Evolutionary conservation across 2,329 filamentous ascomycete genomes (phyloP), one percentile per base, ranked within the genome.

Genomic region (Cordyceps fumosorosea): DNA sequence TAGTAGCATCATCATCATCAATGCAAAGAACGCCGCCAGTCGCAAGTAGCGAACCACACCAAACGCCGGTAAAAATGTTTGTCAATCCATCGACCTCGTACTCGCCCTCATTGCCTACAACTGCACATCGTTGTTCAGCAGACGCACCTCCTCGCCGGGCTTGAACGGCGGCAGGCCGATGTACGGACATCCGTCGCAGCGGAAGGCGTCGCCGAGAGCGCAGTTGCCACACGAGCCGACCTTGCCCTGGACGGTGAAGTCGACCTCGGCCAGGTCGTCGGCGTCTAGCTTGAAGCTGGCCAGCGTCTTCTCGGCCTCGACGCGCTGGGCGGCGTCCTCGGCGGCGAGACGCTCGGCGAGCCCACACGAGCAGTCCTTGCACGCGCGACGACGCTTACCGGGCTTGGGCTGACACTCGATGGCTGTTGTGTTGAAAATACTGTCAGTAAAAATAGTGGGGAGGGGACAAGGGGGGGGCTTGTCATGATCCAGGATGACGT

Each of bases 241-340:
- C 79, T 97, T 98, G 68, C 95, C 95, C 75, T 96, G 84, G n/a
- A 98, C 91, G 0, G 95, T 99, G 72, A 99, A 98, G 76, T 99
- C 95, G 10, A 98, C 83, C 75, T 98, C 93, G 57, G 73, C 72
- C 53, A 99, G 78, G 72, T 99, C 95, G 69, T 91, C 87, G 1
- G 85, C 80, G 56, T 83, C 85, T 57, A 96, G 81, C 76, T 89
- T 90, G 65, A 91, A 78, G 22, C 86, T 81, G 56, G 83, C 84
- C 53, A 97, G 82, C 74, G 89, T 89, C 60, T 72, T 72, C 62
- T 78, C 73, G 63, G 91, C 80, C n/a, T 86, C 81, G 70, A 87
- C 84, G 54, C 91, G 81, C 62, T 91, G 83, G 70, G 85, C 82
- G 50, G 80, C 81, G 75, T 98, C 95, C 78, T 98, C 91, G n/a